Conservation (phyloP, 73 alveolate genomes). For the Paramecium biaurelia region DNA sequence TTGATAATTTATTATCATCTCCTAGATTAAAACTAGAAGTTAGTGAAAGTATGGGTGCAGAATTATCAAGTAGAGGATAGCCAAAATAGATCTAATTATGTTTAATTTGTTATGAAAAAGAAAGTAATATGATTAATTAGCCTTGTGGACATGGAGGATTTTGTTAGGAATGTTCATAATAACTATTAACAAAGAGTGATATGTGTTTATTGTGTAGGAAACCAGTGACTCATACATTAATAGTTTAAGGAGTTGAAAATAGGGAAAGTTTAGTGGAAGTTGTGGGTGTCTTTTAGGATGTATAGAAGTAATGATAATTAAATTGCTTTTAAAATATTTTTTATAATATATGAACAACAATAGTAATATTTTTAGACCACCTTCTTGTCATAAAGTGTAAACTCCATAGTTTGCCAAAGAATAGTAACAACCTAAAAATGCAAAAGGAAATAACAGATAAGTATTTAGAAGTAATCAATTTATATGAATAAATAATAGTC, state of each 20-base stretch:
- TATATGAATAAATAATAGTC: background rate
- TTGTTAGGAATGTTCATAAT: constrained; percentile 10
- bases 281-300: background rate
- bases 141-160: constrained; percentile 58
- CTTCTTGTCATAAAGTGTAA: background rate
- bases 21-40: background rate
- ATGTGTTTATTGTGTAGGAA: background rate
- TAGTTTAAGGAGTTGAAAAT: background rate
- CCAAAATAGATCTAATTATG: background rate
- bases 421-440: background rate
- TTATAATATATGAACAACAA: background rate
- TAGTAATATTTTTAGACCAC: background rate
- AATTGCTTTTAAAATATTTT: background rate
- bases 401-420: constrained; percentile 9
- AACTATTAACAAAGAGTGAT: background rate
- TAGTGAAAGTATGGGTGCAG: constrained; percentile 15
- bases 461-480: background rate
- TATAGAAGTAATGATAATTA: background rate
- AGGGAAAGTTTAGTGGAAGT: background rate
- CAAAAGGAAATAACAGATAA: background rate
- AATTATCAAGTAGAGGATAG: background rate
- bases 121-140: constrained; percentile 23
- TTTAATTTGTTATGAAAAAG: constrained; percentile 30
- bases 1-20: constrained; percentile 14
- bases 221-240: constrained; percentile 14